phyloP scores from a whole-genome alignment of 2,329 filamentous ascomycete species.

The Penicillium occitanis region DNA sequence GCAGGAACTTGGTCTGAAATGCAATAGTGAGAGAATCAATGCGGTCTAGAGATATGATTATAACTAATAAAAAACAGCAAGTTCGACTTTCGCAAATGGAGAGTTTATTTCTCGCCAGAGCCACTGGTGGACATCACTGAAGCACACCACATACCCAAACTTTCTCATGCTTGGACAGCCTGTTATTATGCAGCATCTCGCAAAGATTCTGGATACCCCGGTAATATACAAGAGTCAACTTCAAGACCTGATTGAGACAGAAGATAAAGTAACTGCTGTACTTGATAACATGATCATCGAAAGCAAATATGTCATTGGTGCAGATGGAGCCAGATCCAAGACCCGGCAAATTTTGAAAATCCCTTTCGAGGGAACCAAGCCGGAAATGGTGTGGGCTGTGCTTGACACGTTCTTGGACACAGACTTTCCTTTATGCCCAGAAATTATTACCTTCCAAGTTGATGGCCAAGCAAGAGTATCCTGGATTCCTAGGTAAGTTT shows the following conservation, averaged over 20 bases:
- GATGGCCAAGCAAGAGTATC: conserved; percentile 13
- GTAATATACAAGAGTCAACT: conserved; percentile 7
- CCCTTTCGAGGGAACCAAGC: conserved; percentile 17
- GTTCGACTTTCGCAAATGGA: conserved; percentile 14
- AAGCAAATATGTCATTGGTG: conserved; percentile 11
- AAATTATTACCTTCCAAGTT: conserved; percentile 17
- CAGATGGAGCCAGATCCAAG: conserved; percentile 14
- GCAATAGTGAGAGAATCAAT: conserved; percentile 12
- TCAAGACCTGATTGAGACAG: conserved; percentile 10
- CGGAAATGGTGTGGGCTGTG: conserved; percentile 18
- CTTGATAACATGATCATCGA: conserved; percentile 1
- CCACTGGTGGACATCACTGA: conserved; percentile 15
- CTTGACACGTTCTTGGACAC: conserved; percentile 18
- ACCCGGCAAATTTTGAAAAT: conserved; percentile 10
- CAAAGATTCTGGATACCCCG: conserved; percentile 1
- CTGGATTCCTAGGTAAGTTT: conserved; percentile 15
- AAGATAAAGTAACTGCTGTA: conserved; percentile 7
- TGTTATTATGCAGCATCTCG: conserved; percentile 14
- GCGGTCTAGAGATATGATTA: neutral
- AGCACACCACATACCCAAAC: conserved; percentile 14
- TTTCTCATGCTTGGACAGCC: conserved; percentile 20
- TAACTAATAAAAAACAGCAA: conserved; percentile 6
- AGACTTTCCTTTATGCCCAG: conserved; percentile 14
- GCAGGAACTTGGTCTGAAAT: conserved; percentile 17
- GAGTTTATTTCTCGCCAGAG: conserved; percentile 16